phyloP scores from a whole-genome alignment of 768 basidiomycete genomes.

The Hortiboletus flavorubellus region DNA sequence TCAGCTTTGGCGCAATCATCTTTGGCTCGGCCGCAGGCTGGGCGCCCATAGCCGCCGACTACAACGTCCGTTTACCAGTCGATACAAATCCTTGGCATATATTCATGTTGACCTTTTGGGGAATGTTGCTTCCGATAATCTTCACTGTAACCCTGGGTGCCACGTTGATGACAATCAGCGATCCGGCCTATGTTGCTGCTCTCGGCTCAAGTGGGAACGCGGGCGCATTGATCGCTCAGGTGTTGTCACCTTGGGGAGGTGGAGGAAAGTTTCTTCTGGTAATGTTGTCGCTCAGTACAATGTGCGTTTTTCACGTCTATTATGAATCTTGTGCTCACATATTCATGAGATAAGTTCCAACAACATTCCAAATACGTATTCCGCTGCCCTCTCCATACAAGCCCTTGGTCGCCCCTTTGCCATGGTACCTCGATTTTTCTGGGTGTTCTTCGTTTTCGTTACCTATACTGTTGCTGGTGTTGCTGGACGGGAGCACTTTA shows the following conservation, averaged over 20 bases:
- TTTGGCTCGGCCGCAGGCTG: slow-evolving; percentile 49
- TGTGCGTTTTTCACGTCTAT: slow-evolving; percentile 28
- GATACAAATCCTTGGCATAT: slow-evolving; percentile 41
- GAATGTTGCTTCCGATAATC: slow-evolving; percentile 45
- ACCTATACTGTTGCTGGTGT: slow-evolving; percentile 40
- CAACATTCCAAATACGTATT: slow-evolving; percentile 46
- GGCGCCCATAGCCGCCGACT: slow-evolving; percentile 54
- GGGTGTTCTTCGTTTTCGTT: slow-evolving; percentile 40
- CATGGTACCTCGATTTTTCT: slow-evolving; percentile 44
- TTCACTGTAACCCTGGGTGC: slow-evolving; percentile 39
- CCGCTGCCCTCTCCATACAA: slow-evolving; percentile 45
- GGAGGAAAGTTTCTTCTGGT: slow-evolving; percentile 41
- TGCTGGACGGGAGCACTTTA: slow-evolving; percentile 45
- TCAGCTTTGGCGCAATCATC: slow-evolving; percentile 50
- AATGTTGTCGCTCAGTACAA: slow-evolving; percentile 39
- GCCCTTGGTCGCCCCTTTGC: slow-evolving; percentile 42
- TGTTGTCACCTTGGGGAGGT: slow-evolving; percentile 43
- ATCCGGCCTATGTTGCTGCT: slow-evolving; percentile 38
- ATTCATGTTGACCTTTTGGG: slow-evolving; percentile 49
- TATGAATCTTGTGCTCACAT: not conserved
- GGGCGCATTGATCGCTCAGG: slow-evolving; percentile 42
- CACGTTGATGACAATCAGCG: slow-evolving; percentile 40
- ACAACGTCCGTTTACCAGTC: slow-evolving; percentile 47
- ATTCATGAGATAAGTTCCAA: slow-evolving; percentile 26
- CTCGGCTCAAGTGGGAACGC: slow-evolving; percentile 38